A percentile compares a stretch with the other conserved stretches of the same genome.
These are phyloP conservation scores for Aechmea fasciata DNA, from an alignment of 176 grass and related monocot species.

Conservation along the genomic window DNA sequence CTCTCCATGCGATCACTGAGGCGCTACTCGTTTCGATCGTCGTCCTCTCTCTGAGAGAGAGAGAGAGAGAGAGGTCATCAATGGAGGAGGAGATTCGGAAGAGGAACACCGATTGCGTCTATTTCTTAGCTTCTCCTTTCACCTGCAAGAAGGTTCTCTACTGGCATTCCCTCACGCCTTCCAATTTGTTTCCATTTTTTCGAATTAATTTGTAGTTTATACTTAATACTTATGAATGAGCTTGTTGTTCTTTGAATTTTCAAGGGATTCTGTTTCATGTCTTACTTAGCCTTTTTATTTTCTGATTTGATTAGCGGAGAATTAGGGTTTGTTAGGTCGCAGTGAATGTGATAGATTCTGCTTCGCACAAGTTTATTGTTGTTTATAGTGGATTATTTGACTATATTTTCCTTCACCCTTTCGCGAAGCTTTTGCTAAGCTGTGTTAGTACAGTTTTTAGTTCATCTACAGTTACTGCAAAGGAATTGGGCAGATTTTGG, in stretches of 20 bases:
- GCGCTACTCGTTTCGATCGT: neutral
- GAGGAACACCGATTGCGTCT: neutral
- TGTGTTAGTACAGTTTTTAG: neutral
- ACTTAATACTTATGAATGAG: neutral
- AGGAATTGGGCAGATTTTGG: neutral
- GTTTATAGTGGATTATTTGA: neutral
- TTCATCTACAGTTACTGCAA: neutral
- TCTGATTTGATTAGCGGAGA: neutral
- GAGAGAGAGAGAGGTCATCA: neutral
- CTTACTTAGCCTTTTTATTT: neutral
- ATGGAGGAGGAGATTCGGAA: constrained; percentile 4
- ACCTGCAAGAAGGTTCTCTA: neutral
- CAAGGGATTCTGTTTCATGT: neutral
- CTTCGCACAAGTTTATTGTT: neutral
- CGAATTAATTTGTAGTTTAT: neutral
- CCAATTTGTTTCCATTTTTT: neutral
- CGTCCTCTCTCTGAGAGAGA: neutral
- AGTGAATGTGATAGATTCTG: neutral
- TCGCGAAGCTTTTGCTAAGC: neutral
- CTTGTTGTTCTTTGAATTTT: neutral
- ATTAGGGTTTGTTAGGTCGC: neutral
- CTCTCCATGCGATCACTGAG: neutral
- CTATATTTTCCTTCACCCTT: neutral
- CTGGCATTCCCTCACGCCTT: neutral
- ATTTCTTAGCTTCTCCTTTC: neutral